phyloP scores from a whole-genome alignment of 2,329 filamentous ascomycete species.

The Claviceps sp. region DNA sequence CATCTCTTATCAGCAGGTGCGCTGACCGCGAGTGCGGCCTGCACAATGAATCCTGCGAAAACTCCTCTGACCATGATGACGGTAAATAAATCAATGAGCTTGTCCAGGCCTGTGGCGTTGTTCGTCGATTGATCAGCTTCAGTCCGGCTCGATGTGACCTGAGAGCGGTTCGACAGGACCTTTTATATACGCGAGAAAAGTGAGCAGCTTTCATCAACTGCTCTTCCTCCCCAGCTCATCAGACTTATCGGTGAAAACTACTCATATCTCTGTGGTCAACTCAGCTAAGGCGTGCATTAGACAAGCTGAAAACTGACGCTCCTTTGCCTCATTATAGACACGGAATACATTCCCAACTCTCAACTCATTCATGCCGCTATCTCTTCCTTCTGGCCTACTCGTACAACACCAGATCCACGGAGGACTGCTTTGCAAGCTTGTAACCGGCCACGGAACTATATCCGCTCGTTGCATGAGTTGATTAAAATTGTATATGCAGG shows the following conservation, averaged over 20 bases:
- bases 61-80: background rate
- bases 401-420: background rate
- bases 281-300: background rate
- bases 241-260: background rate
- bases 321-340: background rate
- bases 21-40: conserved; percentile 20
- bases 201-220: background rate
- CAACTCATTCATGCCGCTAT: background rate
- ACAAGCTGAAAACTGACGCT: background rate
- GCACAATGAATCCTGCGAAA: background rate
- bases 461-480: background rate
- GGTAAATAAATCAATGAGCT: background rate
- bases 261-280: background rate
- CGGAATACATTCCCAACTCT: background rate
- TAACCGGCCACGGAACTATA: background rate
- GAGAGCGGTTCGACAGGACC: background rate
- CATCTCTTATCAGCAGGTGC: conserved; percentile 26
- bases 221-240: background rate
- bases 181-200: background rate
- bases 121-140: background rate
- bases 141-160: background rate
- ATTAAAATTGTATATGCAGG: too few species aligned
- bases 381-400: background rate
- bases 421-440: background rate
- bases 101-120: background rate